Evolutionary conservation across 192 early-diverging fungal species (phyloP).

Genomic region (Geranomyces variabilis): DNA sequence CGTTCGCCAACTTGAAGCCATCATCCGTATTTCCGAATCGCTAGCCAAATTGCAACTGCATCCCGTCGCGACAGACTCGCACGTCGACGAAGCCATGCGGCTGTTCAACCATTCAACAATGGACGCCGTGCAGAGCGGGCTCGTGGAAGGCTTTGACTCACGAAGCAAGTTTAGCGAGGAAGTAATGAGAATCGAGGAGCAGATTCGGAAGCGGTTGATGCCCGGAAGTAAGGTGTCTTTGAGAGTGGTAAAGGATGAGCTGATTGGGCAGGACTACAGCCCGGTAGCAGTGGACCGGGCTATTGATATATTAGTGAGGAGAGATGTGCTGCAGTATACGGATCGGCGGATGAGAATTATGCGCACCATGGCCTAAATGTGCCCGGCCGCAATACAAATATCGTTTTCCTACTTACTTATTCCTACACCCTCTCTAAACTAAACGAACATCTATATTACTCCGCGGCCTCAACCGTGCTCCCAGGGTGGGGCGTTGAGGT

Average conservation of each 20-base stretch:
- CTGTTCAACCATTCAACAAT: slow-evolving; percentile 98
- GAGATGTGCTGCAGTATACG: slow-evolving; percentile 80
- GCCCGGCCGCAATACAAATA: too few species aligned
- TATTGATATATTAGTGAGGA: slow-evolving; percentile 77
- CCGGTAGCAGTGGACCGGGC: slow-evolving; percentile 65
- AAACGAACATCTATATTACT: too few species aligned
- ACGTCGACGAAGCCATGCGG: slow-evolving; percentile 97
- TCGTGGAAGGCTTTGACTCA: slow-evolving; percentile 74
- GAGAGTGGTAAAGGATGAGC: slow-evolving; percentile 64
- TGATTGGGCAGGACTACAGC: slow-evolving; percentile 38
- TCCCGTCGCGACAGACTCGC: slow-evolving; percentile 78
- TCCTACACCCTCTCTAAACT: too few species aligned
- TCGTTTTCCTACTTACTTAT: too few species aligned
- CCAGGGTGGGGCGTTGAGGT: too few species aligned
- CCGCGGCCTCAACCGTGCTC: too few species aligned
- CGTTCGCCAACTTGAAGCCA: slow-evolving; percentile 91
- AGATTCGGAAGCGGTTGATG: slow-evolving; percentile 83
- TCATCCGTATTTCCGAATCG: slow-evolving; percentile 97
- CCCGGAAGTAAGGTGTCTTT: slow-evolving; percentile 75
- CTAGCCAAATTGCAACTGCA: slow-evolving; percentile 93
- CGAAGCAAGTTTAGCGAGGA: slow-evolving; percentile 73
- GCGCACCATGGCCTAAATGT: slow-evolving; percentile 18
- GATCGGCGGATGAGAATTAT: slow-evolving; percentile 67
- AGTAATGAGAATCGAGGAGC: slow-evolving; percentile 80
- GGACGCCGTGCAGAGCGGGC: slow-evolving; percentile 90